Evolutionary conservation across 768 basidiomycete genomes (phyloP).

Genomic region (Leccinum aurantiacum): DNA sequence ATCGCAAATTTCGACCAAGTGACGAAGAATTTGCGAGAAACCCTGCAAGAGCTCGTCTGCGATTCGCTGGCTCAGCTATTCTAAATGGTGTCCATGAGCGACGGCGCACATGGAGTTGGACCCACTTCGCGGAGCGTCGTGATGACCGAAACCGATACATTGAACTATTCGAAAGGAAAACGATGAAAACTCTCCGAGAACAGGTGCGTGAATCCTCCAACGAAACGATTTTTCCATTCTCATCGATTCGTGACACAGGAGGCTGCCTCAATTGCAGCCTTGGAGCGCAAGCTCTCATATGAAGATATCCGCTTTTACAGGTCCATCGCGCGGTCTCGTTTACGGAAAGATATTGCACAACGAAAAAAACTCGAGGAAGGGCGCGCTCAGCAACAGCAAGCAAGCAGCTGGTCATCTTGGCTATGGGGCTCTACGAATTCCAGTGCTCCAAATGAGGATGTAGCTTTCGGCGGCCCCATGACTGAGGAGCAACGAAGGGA

Average conservation of each 20-base stretch:
- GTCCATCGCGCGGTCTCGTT: constrained; percentile 85
- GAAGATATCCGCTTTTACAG: constrained; percentile 98
- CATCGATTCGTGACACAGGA: constrained; percentile 42
- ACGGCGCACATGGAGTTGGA: constrained; percentile 88
- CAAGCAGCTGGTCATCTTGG: constrained; percentile 71
- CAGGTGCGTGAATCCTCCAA: constrained; percentile 44
- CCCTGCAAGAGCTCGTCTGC: constrained; percentile 64
- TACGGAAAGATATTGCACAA: constrained; percentile 80
- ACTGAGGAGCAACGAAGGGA: constrained; percentile 89
- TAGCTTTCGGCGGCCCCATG: constrained; percentile 65
- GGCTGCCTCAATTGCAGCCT: constrained; percentile 47
- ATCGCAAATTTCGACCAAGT: constrained; percentile 75
- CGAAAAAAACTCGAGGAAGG: constrained; percentile 67
- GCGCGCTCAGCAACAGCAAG: constrained; percentile 53
- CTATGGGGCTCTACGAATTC: constrained; percentile 68
- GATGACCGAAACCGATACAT: constrained; percentile 87
- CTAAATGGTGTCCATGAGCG: constrained; percentile 80
- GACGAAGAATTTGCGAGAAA: constrained; percentile 60
- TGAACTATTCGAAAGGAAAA: constrained; percentile 76
- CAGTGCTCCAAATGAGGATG: constrained; percentile 45
- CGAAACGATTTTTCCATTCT: background rate
- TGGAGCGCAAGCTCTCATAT: constrained; percentile 85
- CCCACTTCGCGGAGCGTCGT: constrained; percentile 81
- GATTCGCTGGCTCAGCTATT: constrained; percentile 80
- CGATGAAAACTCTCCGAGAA: constrained; percentile 50